phyloP scores from a whole-genome alignment of 768 basidiomycete species.

The Serendipita indica region DNA sequence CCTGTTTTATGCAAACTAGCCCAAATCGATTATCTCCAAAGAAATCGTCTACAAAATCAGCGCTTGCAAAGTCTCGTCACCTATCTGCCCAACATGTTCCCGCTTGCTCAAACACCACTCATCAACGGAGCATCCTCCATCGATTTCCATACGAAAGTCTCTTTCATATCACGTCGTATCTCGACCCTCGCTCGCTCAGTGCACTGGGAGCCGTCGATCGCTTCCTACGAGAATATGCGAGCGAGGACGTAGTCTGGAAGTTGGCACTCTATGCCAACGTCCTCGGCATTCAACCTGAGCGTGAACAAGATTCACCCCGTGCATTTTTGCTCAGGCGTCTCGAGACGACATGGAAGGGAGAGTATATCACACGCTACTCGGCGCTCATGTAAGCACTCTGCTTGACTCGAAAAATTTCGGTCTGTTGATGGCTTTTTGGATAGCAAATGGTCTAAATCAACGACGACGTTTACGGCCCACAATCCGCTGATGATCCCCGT shows the following conservation, averaged over 20 bases:
- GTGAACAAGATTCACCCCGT: constrained; percentile 31
- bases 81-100: constrained; percentile 14
- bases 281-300: constrained; percentile 51
- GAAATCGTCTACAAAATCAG: constrained; percentile 26
- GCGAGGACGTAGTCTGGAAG: constrained; percentile 67
- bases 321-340: constrained; percentile 38
- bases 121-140: constrained; percentile 26
- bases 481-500: background rate
- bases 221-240: constrained; percentile 46
- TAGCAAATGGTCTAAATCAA: constrained; percentile 47
- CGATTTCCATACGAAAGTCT: constrained; percentile 55
- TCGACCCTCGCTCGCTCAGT: constrained; percentile 47
- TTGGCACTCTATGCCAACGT: constrained; percentile 57
- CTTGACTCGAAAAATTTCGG: background rate
- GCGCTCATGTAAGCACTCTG: constrained; percentile 33
- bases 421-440: background rate
- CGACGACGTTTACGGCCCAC: constrained; percentile 44
- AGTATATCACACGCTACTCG: constrained; percentile 45
- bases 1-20: constrained; percentile 55
- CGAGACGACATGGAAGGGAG: constrained; percentile 51
- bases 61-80: constrained; percentile 21
- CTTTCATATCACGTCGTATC: constrained; percentile 58
- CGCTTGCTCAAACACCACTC: constrained; percentile 1
- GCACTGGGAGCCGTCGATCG: constrained; percentile 40
- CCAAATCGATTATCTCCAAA: constrained; percentile 24